A percentile compares a stretch with the other conserved stretches of the same genome.
Conservation (phyloP, 192 early-diverging fungal genomes). For the Phlyctochytrium planicorne region DNA sequence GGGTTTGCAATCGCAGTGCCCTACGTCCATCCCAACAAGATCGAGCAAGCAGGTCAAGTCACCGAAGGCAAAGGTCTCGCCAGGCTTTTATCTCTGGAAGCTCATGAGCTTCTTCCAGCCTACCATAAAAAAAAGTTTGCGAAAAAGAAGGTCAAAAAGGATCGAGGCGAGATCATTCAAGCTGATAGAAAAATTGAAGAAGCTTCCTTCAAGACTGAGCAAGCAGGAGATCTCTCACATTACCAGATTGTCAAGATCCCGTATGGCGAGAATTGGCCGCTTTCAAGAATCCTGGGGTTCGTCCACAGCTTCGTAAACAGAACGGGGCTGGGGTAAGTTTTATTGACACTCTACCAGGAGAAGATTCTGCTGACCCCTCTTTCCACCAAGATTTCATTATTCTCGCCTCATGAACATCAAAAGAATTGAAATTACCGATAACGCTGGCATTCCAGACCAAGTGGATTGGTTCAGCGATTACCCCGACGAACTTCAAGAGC, state of each 20-base stretch:
- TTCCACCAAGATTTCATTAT: too few relatives aligned
- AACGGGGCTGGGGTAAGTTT: too few relatives aligned
- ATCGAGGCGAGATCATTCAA: slow-evolving; percentile 1
- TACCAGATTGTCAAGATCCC: not conserved
- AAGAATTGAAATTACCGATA: too few relatives aligned
- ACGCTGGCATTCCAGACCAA: too few relatives aligned
- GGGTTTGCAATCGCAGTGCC: slow-evolving; percentile 16
- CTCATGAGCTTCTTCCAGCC: not conserved
- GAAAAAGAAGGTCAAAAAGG: not conserved
- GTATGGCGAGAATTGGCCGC: not conserved
- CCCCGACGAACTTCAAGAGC: too few relatives aligned
- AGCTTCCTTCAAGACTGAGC: not conserved
- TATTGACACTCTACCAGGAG: too few relatives aligned
- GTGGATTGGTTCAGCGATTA: too few relatives aligned
- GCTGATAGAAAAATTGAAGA: not conserved
- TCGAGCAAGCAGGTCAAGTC: not conserved
- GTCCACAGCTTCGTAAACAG: too few relatives aligned
- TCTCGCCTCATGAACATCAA: too few relatives aligned
- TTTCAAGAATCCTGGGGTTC: not conserved
- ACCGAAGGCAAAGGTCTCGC: not conserved
- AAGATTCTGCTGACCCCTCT: too few relatives aligned
- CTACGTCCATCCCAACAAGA: not conserved
- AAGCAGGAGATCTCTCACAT: not conserved
- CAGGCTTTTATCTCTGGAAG: not conserved
- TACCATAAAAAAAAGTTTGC: not conserved